A percentile compares a stretch with the other conserved stretches of the same genome.
These are phyloP conservation scores for Coemansia umbellata DNA, from an alignment of 192 early-diverging fungal species.

Conservation along the genomic window DNA sequence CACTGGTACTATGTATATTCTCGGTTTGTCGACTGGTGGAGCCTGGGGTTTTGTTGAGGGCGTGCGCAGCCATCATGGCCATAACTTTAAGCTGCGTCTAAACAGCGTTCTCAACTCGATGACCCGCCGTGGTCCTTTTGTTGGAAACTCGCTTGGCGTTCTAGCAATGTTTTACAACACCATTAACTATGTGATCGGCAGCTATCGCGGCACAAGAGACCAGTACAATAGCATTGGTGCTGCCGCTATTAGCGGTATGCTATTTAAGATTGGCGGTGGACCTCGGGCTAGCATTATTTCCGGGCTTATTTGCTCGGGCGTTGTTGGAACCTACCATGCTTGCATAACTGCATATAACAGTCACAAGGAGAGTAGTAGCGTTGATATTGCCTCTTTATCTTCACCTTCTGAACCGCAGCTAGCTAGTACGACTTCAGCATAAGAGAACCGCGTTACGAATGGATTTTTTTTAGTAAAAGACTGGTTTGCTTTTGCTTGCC, in stretches of 20 bases:
- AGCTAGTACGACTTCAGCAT: neutral
- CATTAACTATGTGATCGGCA: slow-evolving; percentile 64
- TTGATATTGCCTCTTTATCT: slow-evolving; percentile 2
- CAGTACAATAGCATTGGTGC: slow-evolving; percentile 65
- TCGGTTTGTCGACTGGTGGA: slow-evolving; percentile 69
- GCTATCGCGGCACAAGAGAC: slow-evolving; percentile 60
- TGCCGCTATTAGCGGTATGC: slow-evolving; percentile 68
- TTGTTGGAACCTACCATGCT: slow-evolving; percentile 55
- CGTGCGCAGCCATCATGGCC: slow-evolving; percentile 58
- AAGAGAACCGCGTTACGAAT: too few relatives aligned
- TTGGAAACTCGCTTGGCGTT: slow-evolving; percentile 78
- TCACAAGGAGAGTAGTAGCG: slow-evolving; percentile 22
- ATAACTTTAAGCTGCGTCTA: slow-evolving; percentile 66
- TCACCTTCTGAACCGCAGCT: slow-evolving; percentile 45
- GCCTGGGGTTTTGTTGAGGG: slow-evolving; percentile 75
- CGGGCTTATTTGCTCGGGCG: slow-evolving; percentile 55
- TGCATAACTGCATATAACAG: slow-evolving; percentile 23
- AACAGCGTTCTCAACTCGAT: slow-evolving; percentile 79
- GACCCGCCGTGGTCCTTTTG: slow-evolving; percentile 78
- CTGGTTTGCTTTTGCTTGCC: too few relatives aligned
- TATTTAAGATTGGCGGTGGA: slow-evolving; percentile 72
- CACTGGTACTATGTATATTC: slow-evolving; percentile 73
- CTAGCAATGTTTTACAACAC: slow-evolving; percentile 82
- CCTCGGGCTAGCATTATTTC: slow-evolving; percentile 54
- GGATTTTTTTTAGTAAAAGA: too few relatives aligned